These are phyloP conservation scores for Amphirosellinia nigrospora DNA, from an alignment of 495 filamentous ascomycete species.

Conservation along the genomic window DNA sequence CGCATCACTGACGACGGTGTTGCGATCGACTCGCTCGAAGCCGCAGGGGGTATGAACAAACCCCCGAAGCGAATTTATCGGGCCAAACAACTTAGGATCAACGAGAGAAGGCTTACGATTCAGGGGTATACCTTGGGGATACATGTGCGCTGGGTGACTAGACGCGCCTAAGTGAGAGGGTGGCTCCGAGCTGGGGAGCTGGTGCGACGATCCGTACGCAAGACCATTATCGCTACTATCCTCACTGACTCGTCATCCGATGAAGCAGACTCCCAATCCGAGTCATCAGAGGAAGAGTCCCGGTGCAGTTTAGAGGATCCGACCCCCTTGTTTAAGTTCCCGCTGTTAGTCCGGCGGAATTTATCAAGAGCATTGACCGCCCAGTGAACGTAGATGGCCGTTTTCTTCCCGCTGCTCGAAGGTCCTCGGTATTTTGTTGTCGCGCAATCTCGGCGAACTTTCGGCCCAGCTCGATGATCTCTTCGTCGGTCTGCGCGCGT, in stretches of 20 bases:
- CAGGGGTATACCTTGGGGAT: constrained; percentile 31
- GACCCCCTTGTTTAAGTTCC: constrained; percentile 42
- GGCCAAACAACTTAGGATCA: constrained; percentile 60
- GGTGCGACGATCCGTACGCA: constrained; percentile 51
- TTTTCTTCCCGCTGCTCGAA: constrained; percentile 45
- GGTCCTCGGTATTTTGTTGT: constrained; percentile 49
- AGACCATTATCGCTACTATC: constrained; percentile 48
- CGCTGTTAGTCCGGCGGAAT: constrained; percentile 44
- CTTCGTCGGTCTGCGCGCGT: constrained; percentile 53
- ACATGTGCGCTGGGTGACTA: constrained; percentile 19
- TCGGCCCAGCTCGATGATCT: constrained; percentile 55
- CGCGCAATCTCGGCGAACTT: constrained; percentile 53
- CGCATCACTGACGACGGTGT: constrained; percentile 25
- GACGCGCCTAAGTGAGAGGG: constrained; percentile 35
- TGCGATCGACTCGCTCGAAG: constrained; percentile 46
- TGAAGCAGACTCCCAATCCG: constrained; percentile 55
- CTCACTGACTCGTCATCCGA: constrained; percentile 48
- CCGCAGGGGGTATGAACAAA: constrained; percentile 58
- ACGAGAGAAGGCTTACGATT: constrained; percentile 55
- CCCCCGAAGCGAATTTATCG: constrained; percentile 58
- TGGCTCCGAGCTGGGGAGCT: constrained; percentile 24
- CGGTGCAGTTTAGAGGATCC: constrained; percentile 45
- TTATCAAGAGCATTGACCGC: constrained; percentile 45
- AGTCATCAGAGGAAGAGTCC: constrained; percentile 43
- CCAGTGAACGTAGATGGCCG: constrained; percentile 47